Evolutionary conservation across 805 yeast species (phyloP).

Genomic region (Teunomyces pallodes): DNA sequence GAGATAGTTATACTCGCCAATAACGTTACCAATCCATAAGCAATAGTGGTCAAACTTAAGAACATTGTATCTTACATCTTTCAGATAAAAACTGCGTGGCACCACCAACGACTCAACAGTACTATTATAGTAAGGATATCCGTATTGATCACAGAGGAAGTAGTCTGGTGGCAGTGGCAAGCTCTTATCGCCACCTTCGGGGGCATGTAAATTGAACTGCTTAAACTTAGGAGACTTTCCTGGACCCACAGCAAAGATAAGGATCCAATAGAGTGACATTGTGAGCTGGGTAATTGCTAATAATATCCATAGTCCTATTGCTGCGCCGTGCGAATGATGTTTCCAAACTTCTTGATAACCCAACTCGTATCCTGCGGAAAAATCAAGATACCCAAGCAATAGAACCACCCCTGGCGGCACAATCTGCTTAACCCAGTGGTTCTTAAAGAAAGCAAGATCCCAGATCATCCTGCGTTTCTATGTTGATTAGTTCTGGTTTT

Average conservation of each 20-base stretch:
- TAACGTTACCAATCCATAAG: slow-evolving; percentile 66
- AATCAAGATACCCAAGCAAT: slow-evolving; percentile 40
- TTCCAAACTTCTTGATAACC: slow-evolving; percentile 39
- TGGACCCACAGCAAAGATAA: slow-evolving; percentile 52
- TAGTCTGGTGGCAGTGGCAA: slow-evolving; percentile 49
- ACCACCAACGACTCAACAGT: slow-evolving; percentile 64
- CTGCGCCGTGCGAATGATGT: slow-evolving; percentile 28
- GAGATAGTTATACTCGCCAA: slow-evolving; percentile 67
- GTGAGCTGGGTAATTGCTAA: slow-evolving; percentile 22
- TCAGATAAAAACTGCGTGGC: slow-evolving; percentile 70
- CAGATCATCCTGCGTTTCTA: slow-evolving; percentile 7
- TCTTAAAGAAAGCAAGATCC: slow-evolving; percentile 8
- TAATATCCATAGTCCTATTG: slow-evolving; percentile 37
- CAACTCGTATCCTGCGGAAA: slow-evolving; percentile 43
- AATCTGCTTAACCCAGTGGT: slow-evolving; percentile 13
- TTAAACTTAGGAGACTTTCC: slow-evolving; percentile 44
- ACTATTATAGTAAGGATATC: slow-evolving; percentile 76
- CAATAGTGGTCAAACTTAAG: slow-evolving; percentile 84
- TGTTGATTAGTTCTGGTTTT: no score
- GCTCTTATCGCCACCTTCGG: slow-evolving; percentile 5
- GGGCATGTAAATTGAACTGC: slow-evolving; percentile 17
- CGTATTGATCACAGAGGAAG: slow-evolving; percentile 68
- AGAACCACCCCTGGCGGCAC: slow-evolving; percentile 29
- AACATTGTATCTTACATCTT: slow-evolving; percentile 53
- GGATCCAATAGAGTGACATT: slow-evolving; percentile 41